Base-by-base conservation (phyloP, 1,284 basidiomycete species). In the Fomitopsis betulina region DNA sequence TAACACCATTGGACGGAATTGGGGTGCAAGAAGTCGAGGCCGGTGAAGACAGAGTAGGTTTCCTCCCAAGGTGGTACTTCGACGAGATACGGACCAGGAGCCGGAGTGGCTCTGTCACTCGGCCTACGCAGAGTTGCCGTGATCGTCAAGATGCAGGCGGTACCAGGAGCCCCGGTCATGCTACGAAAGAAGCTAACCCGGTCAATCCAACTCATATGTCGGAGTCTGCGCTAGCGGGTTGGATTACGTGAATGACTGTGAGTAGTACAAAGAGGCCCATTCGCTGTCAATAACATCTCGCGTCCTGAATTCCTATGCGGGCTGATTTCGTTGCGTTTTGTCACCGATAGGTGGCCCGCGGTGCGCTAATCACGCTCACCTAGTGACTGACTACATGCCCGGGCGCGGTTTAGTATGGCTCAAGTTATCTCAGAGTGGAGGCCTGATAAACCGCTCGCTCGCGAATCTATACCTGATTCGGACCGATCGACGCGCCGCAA, bases 31-130 rank as follows among this genome's bases (percentile, higher is more conserved):
- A 89, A 19, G 88, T 91, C 1, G 72, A 72, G 56, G 81, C 73
- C 25, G 84, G 81, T 3, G 89, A 89, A 67, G 85, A 88, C 53
- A 75, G 91, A 57, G 76, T 89, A 15, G 91, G 91, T 15, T 89
- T 93, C 64, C 68, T 93, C 53, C 88, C 89, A 7, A 73, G 70
- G 58, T 85, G 84, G 82, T 93, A 87, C 73, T 87, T 83, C 79
- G 75, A 85, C n/a, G 79, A 79, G 62, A 21, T 67, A 27, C 25
- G 21, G 42, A 23, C 39, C 42, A 13, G 10, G 8, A 17, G 54
- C 60, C 9, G n/a, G 40, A 25, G 53, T 57, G 8, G 23, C 21
- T 10, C 42, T 25, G 13, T 38, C 42, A 9, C 47, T 39, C 15
- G 45, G 45, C 25, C 30, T 12, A 27, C 8, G 27, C 23, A n/a